Conservation (phyloP, 2,329 filamentous ascomycete genomes). For the Nakataea oryzae region DNA sequence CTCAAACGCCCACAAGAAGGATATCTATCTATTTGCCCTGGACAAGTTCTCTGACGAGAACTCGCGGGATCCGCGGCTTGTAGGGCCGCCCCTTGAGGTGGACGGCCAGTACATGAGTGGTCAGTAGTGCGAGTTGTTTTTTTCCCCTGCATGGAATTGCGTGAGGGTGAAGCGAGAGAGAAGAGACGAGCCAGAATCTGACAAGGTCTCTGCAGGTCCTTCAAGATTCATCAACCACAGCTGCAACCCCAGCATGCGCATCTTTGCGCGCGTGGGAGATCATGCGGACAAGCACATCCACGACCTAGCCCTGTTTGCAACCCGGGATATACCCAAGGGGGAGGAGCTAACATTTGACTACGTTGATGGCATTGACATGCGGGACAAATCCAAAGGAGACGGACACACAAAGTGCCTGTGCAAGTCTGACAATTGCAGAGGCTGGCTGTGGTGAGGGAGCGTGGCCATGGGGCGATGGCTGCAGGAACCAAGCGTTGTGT, state of each 20-base stretch:
- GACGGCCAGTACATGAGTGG: slow-evolving; percentile 70
- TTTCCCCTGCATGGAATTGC: not conserved
- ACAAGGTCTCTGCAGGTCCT: slow-evolving; percentile 24
- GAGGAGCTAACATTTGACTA: slow-evolving; percentile 77
- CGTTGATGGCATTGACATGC: slow-evolving; percentile 47
- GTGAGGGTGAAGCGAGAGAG: not conserved
- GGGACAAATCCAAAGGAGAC: slow-evolving; percentile 37
- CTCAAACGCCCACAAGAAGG: slow-evolving; percentile 50
- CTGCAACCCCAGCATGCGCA: slow-evolving; percentile 68
- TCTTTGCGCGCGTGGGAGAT: slow-evolving; percentile 71
- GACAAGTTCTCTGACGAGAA: slow-evolving; percentile 63
- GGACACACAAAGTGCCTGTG: slow-evolving; percentile 47
- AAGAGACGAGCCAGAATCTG: not conserved
- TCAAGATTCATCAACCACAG: slow-evolving; percentile 78
- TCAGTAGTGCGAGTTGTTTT: not conserved
- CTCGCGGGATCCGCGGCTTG: slow-evolving; percentile 44
- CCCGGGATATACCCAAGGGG: slow-evolving; percentile 50
- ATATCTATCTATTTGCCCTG: slow-evolving; percentile 69
- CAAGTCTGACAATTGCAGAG: slow-evolving; percentile 54
- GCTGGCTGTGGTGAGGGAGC: slow-evolving; percentile 50
- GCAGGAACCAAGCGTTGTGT: no score
- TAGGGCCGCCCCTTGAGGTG: slow-evolving; percentile 46
- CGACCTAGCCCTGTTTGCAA: slow-evolving; percentile 67
- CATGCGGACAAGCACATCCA: slow-evolving; percentile 66
- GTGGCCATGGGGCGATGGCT: no score